A percentile compares a stretch with the other conserved stretches of the same genome.
phyloP scores from a whole-genome alignment of 2,329 filamentous ascomycete genomes.

The Didymosphaeria variabile region DNA sequence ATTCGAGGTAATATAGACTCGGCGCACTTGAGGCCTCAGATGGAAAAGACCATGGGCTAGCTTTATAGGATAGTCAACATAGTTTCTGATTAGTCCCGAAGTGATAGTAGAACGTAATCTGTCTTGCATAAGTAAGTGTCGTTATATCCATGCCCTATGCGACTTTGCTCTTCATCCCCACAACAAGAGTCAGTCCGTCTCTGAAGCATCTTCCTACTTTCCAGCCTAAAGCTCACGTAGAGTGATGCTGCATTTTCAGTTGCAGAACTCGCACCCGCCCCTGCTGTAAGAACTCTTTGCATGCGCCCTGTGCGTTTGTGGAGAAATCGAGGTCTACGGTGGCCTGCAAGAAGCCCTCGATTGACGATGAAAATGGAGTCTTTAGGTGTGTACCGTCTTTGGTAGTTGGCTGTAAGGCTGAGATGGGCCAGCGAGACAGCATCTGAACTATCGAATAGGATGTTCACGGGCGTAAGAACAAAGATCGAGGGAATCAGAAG shows the following conservation, averaged over 20 bases:
- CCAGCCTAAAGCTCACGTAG: background rate
- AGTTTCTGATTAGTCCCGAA: no score
- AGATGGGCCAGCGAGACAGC: constrained; percentile 1
- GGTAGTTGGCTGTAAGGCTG: background rate
- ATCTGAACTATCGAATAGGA: constrained; percentile 26
- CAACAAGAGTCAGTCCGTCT: no score
- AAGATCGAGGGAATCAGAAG: constrained; percentile 23
- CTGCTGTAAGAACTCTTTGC: no score
- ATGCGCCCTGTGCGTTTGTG: background rate
- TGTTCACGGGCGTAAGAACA: constrained; percentile 18
- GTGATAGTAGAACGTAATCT: no score
- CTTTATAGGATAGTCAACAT: no score
- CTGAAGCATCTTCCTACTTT: no score
- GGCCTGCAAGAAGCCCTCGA: constrained; percentile 11
- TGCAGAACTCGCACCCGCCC: constrained; percentile 11
- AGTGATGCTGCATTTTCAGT: background rate
- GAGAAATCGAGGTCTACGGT: constrained; percentile 12
- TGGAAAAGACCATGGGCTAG: no score
- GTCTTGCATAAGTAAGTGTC: no score
- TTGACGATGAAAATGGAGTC: constrained; percentile 6
- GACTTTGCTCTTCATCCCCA: no score
- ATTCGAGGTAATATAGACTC: no score
- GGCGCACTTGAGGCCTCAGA: no score
- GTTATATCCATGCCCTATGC: no score
- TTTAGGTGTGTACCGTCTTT: background rate